A percentile compares a stretch with the other conserved stretches of the same genome.
Evolutionary conservation across 306 rosid genomes (phyloP).

Genomic region (Pachyrhizus erosus): DNA sequence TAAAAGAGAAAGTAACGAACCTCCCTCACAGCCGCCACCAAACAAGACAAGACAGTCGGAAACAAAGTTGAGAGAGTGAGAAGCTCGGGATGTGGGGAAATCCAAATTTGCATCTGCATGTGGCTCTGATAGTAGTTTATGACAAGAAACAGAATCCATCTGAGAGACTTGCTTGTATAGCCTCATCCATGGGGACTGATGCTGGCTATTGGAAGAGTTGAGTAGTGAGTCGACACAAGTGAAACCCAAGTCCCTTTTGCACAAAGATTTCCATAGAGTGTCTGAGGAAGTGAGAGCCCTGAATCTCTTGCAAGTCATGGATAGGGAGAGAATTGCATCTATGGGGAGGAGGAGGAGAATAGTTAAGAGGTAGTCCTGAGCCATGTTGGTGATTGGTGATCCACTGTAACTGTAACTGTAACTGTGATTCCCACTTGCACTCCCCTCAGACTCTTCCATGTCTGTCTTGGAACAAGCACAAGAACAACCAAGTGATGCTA

Average conservation of each 20-base stretch:
- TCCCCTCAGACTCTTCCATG: constrained; percentile 73
- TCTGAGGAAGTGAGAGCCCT: constrained; percentile 64
- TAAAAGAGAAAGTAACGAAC: constrained; percentile 54
- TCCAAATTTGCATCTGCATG: constrained; percentile 50
- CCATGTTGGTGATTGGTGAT: constrained; percentile 70
- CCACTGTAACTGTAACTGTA: constrained; percentile 40
- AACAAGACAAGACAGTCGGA: constrained; percentile 79
- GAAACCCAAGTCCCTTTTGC: constrained; percentile 81
- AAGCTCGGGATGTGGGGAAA: constrained; percentile 82
- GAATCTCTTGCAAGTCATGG: constrained; percentile 83
- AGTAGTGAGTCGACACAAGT: constrained; percentile 67
- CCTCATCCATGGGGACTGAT: constrained; percentile 73
- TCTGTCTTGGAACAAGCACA: constrained; percentile 21
- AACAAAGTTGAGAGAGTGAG: constrained; percentile 94
- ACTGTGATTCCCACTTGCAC: constrained; percentile 41
- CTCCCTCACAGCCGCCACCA: constrained; percentile 97
- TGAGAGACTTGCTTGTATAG: constrained; percentile 68
- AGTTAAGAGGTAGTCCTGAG: constrained; percentile 75
- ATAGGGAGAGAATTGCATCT: constrained; percentile 74
- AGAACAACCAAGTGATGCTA: constrained; percentile 29
- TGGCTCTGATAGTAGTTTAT: constrained; percentile 50
- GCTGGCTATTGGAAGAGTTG: constrained; percentile 46
- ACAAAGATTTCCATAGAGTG: constrained; percentile 75
- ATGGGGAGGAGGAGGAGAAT: constrained; percentile 72
- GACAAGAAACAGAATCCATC: constrained; percentile 65